Percentiles rank a stretch among this genome's conserved stretches.
Conservation (phyloP, 306 rosid genomes). For the Gastrolobium villosum region DNA sequence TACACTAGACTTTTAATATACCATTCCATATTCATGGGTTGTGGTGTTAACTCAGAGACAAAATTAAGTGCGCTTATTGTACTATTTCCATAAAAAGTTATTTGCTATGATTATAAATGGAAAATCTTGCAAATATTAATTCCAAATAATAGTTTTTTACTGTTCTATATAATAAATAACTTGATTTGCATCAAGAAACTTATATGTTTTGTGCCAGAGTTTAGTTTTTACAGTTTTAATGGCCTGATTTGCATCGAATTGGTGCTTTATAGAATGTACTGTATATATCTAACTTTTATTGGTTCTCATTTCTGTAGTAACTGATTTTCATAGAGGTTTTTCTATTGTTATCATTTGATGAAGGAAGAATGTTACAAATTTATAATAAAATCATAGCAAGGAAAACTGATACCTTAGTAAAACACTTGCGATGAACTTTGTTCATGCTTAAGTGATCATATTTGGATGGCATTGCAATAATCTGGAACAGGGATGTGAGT, state of each 20-base stretch:
- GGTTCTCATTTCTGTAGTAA: constrained; percentile 11
- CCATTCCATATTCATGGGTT: not conserved
- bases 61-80: not conserved
- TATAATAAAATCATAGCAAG: not conserved
- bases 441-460: not conserved
- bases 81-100: constrained; percentile 9
- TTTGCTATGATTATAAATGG: not conserved
- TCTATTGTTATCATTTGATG: constrained; percentile 1
- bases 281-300: not conserved
- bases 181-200: constrained; percentile 31
- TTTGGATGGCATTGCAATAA: constrained; percentile 13
- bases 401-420: not conserved
- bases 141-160: not conserved
- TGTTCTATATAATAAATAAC: not conserved
- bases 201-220: not conserved
- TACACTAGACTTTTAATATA: not conserved
- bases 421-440: not conserved
- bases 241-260: constrained; percentile 29
- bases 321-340: constrained; percentile 9
- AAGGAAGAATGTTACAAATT: not conserved
- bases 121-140: constrained; percentile 11
- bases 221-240: not conserved
- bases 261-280: not conserved
- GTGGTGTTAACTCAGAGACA: constrained; percentile 12
- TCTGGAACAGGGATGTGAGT: not conserved